Evolutionary conservation across 176 grass and related monocot genomes (phyloP), one percentile per base, ranked within the genome.

Genomic region (Aegilops bicornis): DNA sequence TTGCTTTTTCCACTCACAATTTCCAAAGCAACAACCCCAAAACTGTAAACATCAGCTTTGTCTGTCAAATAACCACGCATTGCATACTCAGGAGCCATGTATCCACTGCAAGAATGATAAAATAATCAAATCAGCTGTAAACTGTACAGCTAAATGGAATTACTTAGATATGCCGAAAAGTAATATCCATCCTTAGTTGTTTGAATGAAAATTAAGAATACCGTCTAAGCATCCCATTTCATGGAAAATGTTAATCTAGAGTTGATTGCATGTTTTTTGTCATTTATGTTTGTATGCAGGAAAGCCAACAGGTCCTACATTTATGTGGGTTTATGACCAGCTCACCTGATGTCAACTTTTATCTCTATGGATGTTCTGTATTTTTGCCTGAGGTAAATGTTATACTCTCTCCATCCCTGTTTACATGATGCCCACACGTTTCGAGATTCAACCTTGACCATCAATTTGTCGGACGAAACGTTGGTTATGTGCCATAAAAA

Each of bases 51-150:
- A 90, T 96, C 96, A 89, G 96, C 96, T 88, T 98, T 98, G 9
- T 92, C 88, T 30, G 96, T 96, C 45, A 96, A 91, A 94, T 94
- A 94, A 80, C 96, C 96, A 90, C 92, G 77, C 93, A 98, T 96
- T 88, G 96, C 93, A 80, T 98, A 98, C 84, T 98, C 93, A 86
- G 93, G 96, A 82, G 96, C 96, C 93, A 98, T 98, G 88, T 95
- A 98, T 80, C 93, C 93, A 69, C 96, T 98, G 82, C 78, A 94
- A 82, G 31, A 85, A 89, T 48, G 67, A 63, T 78, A 64, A 86
- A 62, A 62, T 7, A 1, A 59, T 84, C n/a, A n/a, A 84, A 19
- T 84, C 60, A 68, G 61, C 33, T 87, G 47, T 43, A 45, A 75
- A 12, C 66, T 47, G 17, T 66, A 60, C 68, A 80, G 68, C 59